Conservation (phyloP, 805 yeast species). For the Teunomyces gatunensis region DNA sequence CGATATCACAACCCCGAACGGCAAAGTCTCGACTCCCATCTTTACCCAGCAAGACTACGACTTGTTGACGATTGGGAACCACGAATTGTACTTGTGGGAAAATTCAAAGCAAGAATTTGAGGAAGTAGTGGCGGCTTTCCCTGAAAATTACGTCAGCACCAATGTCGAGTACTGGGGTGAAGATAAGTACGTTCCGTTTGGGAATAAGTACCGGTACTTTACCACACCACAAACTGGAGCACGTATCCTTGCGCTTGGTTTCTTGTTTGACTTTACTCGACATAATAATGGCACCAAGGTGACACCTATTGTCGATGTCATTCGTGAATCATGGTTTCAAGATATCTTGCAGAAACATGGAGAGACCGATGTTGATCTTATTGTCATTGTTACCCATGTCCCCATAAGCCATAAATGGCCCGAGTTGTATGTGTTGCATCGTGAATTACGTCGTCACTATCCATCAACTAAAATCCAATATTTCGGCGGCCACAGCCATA, state of each 20-base stretch:
- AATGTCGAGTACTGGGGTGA: conserved; percentile 61
- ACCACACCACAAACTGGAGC: conserved; percentile 51
- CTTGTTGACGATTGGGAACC: conserved; percentile 83
- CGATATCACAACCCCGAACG: conserved; percentile 76
- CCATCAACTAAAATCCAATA: conserved; percentile 72
- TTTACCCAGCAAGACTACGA: conserved; percentile 71
- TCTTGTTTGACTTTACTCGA: conserved; percentile 71
- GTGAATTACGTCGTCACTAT: conserved; percentile 51
- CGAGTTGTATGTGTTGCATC: conserved; percentile 50
- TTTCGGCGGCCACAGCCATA: conserved; percentile 93
- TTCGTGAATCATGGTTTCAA: conserved; percentile 64
- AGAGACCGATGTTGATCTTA: conserved; percentile 51
- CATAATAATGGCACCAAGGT: conserved; percentile 63
- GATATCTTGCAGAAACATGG: conserved; percentile 36
- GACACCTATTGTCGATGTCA: conserved; percentile 52
- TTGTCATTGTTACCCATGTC: conserved; percentile 76
- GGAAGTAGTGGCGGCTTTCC: conserved; percentile 53
- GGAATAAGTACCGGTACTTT: conserved; percentile 63
- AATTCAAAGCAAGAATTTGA: conserved; percentile 67
- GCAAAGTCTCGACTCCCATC: conserved; percentile 56
- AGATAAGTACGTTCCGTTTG: conserved; percentile 59
- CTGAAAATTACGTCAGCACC: conserved; percentile 65
- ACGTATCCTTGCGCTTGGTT: conserved; percentile 68
- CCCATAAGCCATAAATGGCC: conserved; percentile 57
- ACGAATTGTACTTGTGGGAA: conserved; percentile 73